phyloP scores from a whole-genome alignment of 2,329 filamentous ascomycete genomes.

The Botryosphaeria dothidea region DNA sequence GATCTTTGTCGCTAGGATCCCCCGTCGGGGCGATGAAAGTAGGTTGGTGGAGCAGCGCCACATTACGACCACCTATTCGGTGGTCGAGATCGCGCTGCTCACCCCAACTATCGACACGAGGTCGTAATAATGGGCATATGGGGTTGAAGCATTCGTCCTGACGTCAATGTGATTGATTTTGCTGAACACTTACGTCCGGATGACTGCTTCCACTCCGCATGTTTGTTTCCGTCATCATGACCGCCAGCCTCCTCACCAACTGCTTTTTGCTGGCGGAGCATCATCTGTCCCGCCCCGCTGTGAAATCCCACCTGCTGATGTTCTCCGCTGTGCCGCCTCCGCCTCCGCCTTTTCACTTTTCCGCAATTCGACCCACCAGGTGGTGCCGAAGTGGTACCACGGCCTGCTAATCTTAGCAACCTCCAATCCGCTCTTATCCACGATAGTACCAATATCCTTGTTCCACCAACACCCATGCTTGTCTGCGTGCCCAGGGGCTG shows the following conservation, averaged over 20 bases:
- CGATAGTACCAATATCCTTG: slow-evolving; percentile 51
- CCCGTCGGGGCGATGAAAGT: neutral
- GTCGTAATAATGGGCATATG: neutral
- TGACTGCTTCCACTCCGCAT: neutral
- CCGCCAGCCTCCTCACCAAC: slow-evolving; percentile 14
- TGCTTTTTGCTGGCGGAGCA: neutral
- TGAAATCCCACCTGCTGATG: neutral
- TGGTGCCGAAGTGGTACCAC: slow-evolving; percentile 49
- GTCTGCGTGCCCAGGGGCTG: slow-evolving; percentile 49
- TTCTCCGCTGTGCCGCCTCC: neutral
- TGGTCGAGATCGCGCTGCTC: too few relatives aligned
- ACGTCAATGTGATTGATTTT: neutral
- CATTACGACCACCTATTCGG: neutral
- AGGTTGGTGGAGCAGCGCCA: neutral
- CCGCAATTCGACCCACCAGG: slow-evolving; percentile 49
- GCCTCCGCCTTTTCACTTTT: slow-evolving; percentile 17
- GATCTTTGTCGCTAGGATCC: neutral
- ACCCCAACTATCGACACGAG: too few relatives aligned
- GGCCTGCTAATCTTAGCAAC: slow-evolving; percentile 45
- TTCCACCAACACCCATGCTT: slow-evolving; percentile 56
- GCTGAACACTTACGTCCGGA: neutral
- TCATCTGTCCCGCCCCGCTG: neutral
- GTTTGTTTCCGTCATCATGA: neutral
- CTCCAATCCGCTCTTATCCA: slow-evolving; percentile 49
- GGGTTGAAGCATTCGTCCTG: neutral